Evolutionary conservation across 768 basidiomycete species (phyloP).

Genomic region (Boletus reticuloceps): DNA sequence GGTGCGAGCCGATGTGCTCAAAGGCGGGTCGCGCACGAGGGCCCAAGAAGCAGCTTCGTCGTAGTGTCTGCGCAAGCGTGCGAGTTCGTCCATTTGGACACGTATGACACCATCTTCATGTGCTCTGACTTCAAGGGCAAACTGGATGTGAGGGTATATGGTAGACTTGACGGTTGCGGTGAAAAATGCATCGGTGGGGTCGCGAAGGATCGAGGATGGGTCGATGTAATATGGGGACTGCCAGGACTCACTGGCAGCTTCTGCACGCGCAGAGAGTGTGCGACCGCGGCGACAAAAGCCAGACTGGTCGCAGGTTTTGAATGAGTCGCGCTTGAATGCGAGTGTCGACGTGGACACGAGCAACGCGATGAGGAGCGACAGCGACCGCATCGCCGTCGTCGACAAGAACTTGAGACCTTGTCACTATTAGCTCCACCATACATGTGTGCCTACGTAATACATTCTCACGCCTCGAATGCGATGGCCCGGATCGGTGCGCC

Average conservation of each 20-base stretch:
- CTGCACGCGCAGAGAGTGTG: constrained; percentile 73
- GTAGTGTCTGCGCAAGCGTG: constrained; percentile 78
- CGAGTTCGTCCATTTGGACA: constrained; percentile 90
- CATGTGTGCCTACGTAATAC: constrained; percentile 5
- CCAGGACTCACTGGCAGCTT: constrained; percentile 59
- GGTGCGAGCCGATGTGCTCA: constrained; percentile 47
- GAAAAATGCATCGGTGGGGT: constrained; percentile 57
- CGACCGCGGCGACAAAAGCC: constrained; percentile 94
- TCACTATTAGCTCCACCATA: background rate
- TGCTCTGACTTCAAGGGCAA: constrained; percentile 77
- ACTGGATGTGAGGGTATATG: constrained; percentile 82
- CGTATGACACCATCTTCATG: constrained; percentile 87
- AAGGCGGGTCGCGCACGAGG: constrained; percentile 65
- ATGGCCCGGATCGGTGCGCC: constrained; percentile 68
- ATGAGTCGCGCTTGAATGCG: constrained; percentile 79
- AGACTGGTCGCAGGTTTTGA: constrained; percentile 92
- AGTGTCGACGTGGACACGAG: constrained; percentile 33
- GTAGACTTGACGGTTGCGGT: constrained; percentile 75
- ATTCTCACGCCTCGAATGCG: constrained; percentile 34
- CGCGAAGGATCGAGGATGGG: constrained; percentile 47
- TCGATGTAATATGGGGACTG: constrained; percentile 85
- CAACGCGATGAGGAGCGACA: constrained; percentile 32
- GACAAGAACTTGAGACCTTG: background rate
- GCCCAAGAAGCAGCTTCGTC: constrained; percentile 93
- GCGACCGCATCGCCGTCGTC: constrained; percentile 15